Evolutionary conservation across 2,329 filamentous ascomycete species (phyloP), one percentile per base, ranked within the genome.

Genomic region (Cladosporium sp.): DNA sequence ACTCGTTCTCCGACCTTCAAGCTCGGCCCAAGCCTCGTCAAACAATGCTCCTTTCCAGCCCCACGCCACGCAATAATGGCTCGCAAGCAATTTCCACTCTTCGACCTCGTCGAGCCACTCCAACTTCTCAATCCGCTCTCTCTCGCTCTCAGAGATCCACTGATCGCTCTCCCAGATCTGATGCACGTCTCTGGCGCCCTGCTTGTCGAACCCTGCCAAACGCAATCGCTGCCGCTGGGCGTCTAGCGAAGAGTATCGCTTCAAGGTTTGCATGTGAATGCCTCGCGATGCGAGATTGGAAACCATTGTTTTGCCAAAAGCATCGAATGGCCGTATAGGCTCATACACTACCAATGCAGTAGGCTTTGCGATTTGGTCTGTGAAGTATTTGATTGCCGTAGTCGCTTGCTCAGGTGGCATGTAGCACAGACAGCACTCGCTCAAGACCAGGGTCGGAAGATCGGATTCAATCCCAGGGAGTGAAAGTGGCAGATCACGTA

Each of bases 381-480:
- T 80, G 21, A 78, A 58, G 75, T 77, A 75, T n/a, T 79, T 70
- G 31, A 80, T 72, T 31, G 79, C 75, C 67, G 72, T 70, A 44
- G 84, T 82, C 0, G 93, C 89, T 61, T 88, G 84, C 0, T 83
- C 73, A 0, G 88, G 84, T 10, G 89, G 84, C 1, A 99, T 85
- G 74, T 99, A 99, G 76, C 95, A 92, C 35, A 99, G 85, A 76
- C 95, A 99, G 83, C 95, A 98, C 78, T 99, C 95, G 0, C 94
- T 98, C 7, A 99, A 84, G 28, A 99, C 79, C 10, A 99, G 80
- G 0, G 95, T 99, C 0, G 95, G 92, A 0, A 91, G 72, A 28
- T 75, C 86, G 72, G 70, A 78, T 74, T 80, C 85, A 71, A 80
- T 87, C 70, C 71, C 78, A 1, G 80, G 79, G 11, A 83, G 56